These are phyloP conservation scores for Halteria grandinella DNA, from an alignment of 73 alveolate genomes.

Conservation along the genomic window DNA sequence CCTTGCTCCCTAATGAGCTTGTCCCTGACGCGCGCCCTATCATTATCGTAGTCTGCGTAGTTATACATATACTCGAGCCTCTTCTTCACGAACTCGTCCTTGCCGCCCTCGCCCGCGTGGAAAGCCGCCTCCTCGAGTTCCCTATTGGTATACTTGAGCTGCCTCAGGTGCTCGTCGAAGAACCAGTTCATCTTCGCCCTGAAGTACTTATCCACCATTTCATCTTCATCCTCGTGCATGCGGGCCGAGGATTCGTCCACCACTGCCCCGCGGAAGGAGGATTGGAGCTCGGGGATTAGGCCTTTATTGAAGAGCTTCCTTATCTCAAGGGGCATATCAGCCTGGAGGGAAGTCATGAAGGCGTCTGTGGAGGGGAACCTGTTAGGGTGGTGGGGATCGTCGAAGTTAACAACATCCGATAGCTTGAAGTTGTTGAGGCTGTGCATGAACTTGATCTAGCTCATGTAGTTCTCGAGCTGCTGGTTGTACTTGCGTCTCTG, in stretches of 20 bases:
- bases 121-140: background rate
- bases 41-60: constrained; percentile 29
- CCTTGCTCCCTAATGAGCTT: constrained; percentile 2
- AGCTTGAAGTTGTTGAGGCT: background rate
- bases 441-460: background rate
- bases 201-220: constrained; percentile 4
- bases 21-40: constrained; percentile 29
- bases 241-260: background rate
- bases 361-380: background rate
- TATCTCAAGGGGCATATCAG: constrained; percentile 1
- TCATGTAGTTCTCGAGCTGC: background rate
- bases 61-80: constrained; percentile 44
- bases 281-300: background rate
- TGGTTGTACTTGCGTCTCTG: background rate
- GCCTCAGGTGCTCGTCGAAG: background rate
- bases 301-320: background rate
- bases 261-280: background rate
- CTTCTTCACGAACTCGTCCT: background rate
- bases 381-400: background rate
- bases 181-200: constrained; percentile 24
- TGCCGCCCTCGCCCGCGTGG: background rate
- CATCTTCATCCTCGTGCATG: constrained; percentile 9
- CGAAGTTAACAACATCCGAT: background rate
- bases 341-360: background rate
- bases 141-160: background rate